phyloP scores from a whole-genome alignment of 768 basidiomycete species.

The Termitomyces sp. region DNA sequence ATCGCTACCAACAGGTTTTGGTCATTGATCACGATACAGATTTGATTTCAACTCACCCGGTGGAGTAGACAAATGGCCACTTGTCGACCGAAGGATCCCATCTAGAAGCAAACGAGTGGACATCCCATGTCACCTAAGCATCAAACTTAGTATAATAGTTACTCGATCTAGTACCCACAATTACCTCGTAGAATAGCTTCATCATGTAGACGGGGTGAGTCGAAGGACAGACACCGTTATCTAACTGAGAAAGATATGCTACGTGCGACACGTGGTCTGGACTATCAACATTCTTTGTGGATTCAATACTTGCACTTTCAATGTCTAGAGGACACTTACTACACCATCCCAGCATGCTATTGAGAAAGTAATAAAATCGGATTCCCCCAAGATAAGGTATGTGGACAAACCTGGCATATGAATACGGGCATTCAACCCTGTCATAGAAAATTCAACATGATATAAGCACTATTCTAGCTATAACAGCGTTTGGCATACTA shows the following conservation, averaged over 20 bases:
- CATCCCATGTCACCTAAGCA: constrained; percentile 32
- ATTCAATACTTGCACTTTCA: background rate
- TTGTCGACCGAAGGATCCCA: constrained; percentile 27
- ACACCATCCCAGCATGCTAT: constrained; percentile 35
- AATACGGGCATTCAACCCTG: constrained; percentile 30
- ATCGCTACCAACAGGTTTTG: constrained; percentile 28
- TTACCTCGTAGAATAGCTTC: constrained; percentile 33
- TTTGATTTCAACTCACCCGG: constrained; percentile 23
- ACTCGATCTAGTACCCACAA: background rate
- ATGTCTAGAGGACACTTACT: constrained; percentile 15
- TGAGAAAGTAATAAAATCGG: background rate
- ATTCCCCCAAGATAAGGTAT: background rate
- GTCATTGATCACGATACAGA: background rate
- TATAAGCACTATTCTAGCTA: background rate
- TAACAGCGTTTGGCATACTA: background rate
- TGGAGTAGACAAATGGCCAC: constrained; percentile 41
- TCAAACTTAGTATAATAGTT: background rate
- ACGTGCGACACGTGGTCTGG: constrained; percentile 31
- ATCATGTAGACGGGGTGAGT: constrained; percentile 32
- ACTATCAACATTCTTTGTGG: constrained; percentile 30
- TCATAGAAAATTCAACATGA: constrained; percentile 3
- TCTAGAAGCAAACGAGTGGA: constrained; percentile 24
- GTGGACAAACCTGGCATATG: constrained; percentile 25
- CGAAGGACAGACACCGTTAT: constrained; percentile 32
- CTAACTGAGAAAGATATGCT: constrained; percentile 26